Conservation (phyloP, 768 basidiomycete genomes). For the Podaxis carcinomalis region DNA sequence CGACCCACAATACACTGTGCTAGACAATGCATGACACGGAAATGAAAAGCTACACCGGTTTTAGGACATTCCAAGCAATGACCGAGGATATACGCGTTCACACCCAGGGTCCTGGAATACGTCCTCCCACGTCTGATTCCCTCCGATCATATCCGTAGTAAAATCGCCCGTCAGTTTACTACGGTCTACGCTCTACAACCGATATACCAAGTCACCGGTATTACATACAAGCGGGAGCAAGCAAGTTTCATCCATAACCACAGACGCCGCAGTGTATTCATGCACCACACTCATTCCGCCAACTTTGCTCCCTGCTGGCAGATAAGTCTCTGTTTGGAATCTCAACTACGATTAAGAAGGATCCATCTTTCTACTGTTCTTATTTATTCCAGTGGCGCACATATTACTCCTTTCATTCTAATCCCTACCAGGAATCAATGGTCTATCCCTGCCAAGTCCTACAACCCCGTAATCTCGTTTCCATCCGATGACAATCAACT, state of each 20-base stretch:
- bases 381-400: background rate
- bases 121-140: background rate
- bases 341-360: background rate
- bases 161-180: background rate
- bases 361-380: background rate
- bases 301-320: background rate
- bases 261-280: background rate
- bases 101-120: background rate
- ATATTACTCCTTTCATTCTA: background rate
- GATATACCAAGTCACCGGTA: background rate
- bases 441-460: background rate
- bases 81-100: conserved; percentile 1
- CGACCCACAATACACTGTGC: background rate
- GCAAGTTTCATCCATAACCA: background rate
- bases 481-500: background rate
- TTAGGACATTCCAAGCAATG: background rate
- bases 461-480: background rate
- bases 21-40: background rate
- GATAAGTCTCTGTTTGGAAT: background rate
- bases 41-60: background rate
- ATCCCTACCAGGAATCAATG: background rate
- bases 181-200: background rate
- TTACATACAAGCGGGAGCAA: background rate
- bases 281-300: background rate
- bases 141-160: background rate